These are phyloP conservation scores for Delitschia confertaspora DNA, from an alignment of 495 filamentous ascomycete species.

Conservation along the genomic window DNA sequence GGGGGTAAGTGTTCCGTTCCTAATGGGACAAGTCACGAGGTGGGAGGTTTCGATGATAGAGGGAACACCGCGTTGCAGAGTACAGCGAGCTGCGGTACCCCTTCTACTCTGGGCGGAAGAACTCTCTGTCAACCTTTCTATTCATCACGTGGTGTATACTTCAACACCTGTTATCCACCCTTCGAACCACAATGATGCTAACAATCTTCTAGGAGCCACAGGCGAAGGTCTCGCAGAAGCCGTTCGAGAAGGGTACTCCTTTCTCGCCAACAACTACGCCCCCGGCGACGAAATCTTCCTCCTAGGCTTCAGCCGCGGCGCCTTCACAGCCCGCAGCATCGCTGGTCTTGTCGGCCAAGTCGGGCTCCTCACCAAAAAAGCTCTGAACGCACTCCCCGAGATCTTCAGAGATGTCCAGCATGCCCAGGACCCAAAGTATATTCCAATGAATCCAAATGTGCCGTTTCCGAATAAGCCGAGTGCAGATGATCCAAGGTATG, in stretches of 20 bases:
- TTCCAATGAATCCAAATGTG: constrained; percentile 46
- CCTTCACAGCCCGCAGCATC: constrained; percentile 61
- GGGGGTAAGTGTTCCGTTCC: constrained; percentile 19
- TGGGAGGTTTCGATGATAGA: background rate
- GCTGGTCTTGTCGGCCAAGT: constrained; percentile 53
- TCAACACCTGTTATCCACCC: too few species aligned
- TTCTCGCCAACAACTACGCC: constrained; percentile 57
- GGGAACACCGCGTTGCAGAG: too few species aligned
- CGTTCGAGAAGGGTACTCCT: constrained; percentile 58
- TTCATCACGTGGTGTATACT: too few species aligned
- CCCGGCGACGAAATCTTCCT: constrained; percentile 62
- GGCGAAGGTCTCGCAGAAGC: constrained; percentile 41
- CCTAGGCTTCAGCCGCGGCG: constrained; percentile 62
- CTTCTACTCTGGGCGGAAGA: too few species aligned
- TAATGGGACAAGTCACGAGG: too few species aligned
- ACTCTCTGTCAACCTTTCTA: too few species aligned
- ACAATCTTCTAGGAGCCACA: constrained; percentile 29
- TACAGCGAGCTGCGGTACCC: too few species aligned
- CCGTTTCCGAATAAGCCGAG: constrained; percentile 53
- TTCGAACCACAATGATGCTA: too few species aligned
- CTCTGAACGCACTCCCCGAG: constrained; percentile 54
- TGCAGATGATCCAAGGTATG: constrained; percentile 34
- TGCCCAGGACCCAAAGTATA: constrained; percentile 43
- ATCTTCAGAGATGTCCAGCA: constrained; percentile 58
- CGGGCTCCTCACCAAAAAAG: constrained; percentile 55